A percentile compares a stretch with the other conserved stretches of the same genome.
Evolutionary conservation across 306 rosid genomes (phyloP).

Genomic region (Pachyrhizus erosus): DNA sequence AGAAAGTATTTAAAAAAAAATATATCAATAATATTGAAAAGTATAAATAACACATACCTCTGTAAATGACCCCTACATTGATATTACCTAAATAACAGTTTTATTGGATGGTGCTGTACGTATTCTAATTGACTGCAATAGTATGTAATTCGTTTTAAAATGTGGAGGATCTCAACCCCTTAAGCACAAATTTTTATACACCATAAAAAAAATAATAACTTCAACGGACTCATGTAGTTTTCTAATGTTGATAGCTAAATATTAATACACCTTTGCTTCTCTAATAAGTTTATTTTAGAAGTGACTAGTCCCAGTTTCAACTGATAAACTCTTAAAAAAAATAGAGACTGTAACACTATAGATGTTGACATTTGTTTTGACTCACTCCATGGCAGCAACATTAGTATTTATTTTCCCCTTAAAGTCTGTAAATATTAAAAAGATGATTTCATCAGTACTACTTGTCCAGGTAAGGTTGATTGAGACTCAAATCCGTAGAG

Average conservation of each 20-base stretch:
- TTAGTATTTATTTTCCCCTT: not conserved
- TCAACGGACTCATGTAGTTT: not conserved
- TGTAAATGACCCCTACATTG: too few relatives aligned
- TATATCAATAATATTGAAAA: too few relatives aligned
- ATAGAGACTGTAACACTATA: not conserved
- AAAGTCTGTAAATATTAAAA: not conserved
- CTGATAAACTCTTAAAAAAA: not conserved
- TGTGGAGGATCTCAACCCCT: not conserved
- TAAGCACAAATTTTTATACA: not conserved
- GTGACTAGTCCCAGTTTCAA: not conserved
- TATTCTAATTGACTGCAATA: not conserved
- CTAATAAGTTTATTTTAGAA: not conserved
- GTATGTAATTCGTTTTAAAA: not conserved
- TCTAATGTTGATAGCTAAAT: not conserved
- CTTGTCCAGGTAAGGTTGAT: not conserved
- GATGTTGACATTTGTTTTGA: conserved; percentile 22
- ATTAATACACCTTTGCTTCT: not conserved
- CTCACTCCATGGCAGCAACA: not conserved
- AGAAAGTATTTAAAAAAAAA: too few relatives aligned
- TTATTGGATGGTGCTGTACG: not conserved
- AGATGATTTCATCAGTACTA: not conserved
- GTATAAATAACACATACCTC: too few relatives aligned
- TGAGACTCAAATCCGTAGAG: not conserved
- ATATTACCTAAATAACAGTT: too few relatives aligned
- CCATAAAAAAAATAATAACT: not conserved